Percentiles rank a stretch among this genome's conserved stretches.
phyloP scores from a whole-genome alignment of 2,329 filamentous ascomycete genomes.

The Alternaria brassicicola region DNA sequence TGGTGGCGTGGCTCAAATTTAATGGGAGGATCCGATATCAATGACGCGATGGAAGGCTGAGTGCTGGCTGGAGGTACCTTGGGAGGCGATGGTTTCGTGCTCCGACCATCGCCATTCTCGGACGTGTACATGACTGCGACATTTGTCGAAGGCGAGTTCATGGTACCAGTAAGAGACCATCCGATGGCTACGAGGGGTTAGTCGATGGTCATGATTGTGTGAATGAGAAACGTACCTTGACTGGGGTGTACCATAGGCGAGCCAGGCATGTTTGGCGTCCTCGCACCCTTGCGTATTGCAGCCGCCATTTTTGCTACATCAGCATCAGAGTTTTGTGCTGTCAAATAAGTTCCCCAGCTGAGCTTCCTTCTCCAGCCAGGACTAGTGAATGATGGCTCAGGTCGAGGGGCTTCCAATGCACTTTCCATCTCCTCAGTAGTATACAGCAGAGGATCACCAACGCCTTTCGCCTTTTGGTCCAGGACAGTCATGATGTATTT shows the following conservation, averaged over 20 bases:
- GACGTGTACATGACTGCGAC: constrained; percentile 80
- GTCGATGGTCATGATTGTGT: neutral
- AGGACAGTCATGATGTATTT: constrained; percentile 86
- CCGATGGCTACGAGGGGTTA: constrained; percentile 64
- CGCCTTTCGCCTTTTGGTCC: constrained; percentile 86
- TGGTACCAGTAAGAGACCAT: constrained; percentile 86
- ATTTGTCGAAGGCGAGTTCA: constrained; percentile 83
- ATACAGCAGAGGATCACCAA: constrained; percentile 74
- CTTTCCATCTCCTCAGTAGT: constrained; percentile 78
- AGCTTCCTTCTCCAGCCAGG: constrained; percentile 58
- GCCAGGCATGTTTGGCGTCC: constrained; percentile 42
- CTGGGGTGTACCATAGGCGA: constrained; percentile 58
- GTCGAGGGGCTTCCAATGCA: constrained; percentile 62
- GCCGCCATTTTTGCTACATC: constrained; percentile 41
- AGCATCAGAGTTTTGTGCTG: constrained; percentile 38
- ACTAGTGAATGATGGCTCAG: constrained; percentile 57
- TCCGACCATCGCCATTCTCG: constrained; percentile 40
- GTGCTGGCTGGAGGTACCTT: constrained; percentile 31
- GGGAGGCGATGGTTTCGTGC: constrained; percentile 22
- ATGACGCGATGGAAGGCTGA: constrained; percentile 40
- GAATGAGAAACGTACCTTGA: constrained; percentile 51
- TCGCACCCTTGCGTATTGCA: constrained; percentile 39
- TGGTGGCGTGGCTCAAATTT: constrained; percentile 36
- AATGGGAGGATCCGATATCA: constrained; percentile 36
- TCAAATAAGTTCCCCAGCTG: constrained; percentile 52